Evolutionary conservation across 2,329 filamentous ascomycete species (phyloP).

Genomic region (Neofusicoccum ribis): DNA sequence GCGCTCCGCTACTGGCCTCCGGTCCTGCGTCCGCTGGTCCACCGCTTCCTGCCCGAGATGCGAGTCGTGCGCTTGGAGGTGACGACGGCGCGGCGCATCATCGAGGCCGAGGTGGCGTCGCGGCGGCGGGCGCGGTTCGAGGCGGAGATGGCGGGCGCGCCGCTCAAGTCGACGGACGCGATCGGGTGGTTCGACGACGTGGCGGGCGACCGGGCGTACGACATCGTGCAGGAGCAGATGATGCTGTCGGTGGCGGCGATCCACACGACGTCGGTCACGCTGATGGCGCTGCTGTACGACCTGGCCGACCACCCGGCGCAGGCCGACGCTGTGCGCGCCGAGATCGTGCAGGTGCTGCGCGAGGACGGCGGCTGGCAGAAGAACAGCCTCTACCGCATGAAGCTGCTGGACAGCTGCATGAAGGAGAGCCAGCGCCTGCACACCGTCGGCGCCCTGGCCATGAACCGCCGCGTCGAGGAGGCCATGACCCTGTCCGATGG

Average conservation of each 20-base stretch:
- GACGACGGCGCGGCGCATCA: conserved; percentile 33
- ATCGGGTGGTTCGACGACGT: conserved; percentile 27
- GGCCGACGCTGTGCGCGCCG: conserved; percentile 28
- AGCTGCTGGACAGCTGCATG: conserved; percentile 35
- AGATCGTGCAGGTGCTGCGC: conserved; percentile 27
- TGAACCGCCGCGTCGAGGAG: neutral
- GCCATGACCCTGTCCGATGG: neutral
- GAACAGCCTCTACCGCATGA: conserved; percentile 29
- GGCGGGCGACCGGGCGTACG: conserved; percentile 22
- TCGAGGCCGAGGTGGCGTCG: conserved; percentile 35
- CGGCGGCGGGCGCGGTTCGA: conserved; percentile 24
- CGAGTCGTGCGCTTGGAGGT: conserved; percentile 33
- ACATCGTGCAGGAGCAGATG: conserved; percentile 22
- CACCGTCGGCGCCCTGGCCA: neutral
- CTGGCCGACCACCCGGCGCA: conserved; percentile 28
- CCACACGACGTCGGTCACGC: conserved; percentile 28
- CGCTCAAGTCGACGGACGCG: conserved; percentile 26
- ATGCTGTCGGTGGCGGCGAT: conserved; percentile 24
- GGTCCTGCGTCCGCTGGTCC: conserved; percentile 35
- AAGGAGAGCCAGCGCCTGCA: conserved; percentile 33
- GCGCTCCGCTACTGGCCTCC: conserved; percentile 38
- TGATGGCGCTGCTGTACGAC: conserved; percentile 27
- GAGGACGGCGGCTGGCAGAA: conserved; percentile 28
- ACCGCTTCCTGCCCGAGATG: conserved; percentile 35
- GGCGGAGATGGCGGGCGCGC: conserved; percentile 22